Conservation (phyloP, 257 asterid species). For the Osmanthus fragrans region DNA sequence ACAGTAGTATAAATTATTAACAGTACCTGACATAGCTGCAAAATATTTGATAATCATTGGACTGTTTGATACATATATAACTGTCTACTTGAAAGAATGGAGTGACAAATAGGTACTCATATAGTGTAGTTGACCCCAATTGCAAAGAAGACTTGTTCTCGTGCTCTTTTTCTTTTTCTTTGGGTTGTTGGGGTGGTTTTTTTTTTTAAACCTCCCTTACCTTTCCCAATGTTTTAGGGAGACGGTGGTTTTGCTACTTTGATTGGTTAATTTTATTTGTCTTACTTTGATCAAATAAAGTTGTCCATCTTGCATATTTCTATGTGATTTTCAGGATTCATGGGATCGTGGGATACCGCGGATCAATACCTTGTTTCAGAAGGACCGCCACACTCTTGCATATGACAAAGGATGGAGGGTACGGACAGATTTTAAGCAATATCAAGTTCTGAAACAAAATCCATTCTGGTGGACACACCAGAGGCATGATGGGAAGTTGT, state of each 20-base stretch:
- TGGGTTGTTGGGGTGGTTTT: neutral
- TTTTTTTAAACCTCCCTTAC: neutral
- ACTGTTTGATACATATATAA: neutral
- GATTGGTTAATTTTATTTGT: neutral
- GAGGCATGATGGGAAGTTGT: constrained; percentile 96
- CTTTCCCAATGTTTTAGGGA: neutral
- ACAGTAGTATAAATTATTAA: neutral
- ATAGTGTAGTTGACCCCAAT: neutral
- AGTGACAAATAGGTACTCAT: neutral
- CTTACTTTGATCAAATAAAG: neutral
- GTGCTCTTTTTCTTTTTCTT: neutral
- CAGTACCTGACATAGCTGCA: neutral
- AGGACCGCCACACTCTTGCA: constrained; percentile 98
- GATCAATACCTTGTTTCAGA: constrained; percentile 96
- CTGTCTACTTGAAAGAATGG: neutral
- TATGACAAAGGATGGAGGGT: constrained; percentile 99
- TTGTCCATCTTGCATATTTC: constrained; percentile 3
- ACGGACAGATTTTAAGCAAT: constrained; percentile 96
- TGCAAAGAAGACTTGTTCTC: neutral
- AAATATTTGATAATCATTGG: neutral
- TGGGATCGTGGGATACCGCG: constrained; percentile 99
- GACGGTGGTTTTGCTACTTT: constrained; percentile 9
- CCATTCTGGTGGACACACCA: constrained; percentile 99
- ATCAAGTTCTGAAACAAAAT: constrained; percentile 97
- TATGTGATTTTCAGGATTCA: constrained; percentile 66